Evolutionary conservation across 2,329 filamentous ascomycete genomes (phyloP), one percentile per base, ranked within the genome.

Genomic region (Colletotrichum tabaci): DNA sequence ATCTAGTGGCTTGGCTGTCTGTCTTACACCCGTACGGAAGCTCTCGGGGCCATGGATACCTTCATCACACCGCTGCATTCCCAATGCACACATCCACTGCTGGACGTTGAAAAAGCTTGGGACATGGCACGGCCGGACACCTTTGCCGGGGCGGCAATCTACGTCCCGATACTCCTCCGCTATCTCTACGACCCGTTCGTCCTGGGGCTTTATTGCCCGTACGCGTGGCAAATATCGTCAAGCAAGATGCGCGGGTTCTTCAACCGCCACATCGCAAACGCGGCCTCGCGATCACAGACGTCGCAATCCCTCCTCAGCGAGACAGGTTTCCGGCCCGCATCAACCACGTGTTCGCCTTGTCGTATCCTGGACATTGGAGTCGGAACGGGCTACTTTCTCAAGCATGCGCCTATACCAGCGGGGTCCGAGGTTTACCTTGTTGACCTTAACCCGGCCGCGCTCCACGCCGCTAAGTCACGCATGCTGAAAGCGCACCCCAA

Each of bases 291-390:
- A 79, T 75, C 68, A 63, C 50, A 71, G 74, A 77, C 82, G 60
- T 77, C 79, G 15, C 40, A 69, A 9, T 35, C 30, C 52, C 16
- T 30, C 9, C 16, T 10, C 2, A 1, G 13, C 46, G 9, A 21
- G 21, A 16, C 21, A 56, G 10, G 3, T 15, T 13, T 2, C 8
- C 16, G 16, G 8, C 26, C 50, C 0, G 40, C 15, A 3, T 10
- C 21, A 16, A n/a, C 16, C 30, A n/a, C 16, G 3, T 12, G 16
- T 7, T 57, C 67, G 4, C 16, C 61, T 4, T 63, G 35, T 3
- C 73, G 75, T n/a, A 82, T 83, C 64, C 77, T 84, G 9, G 81
- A 84, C 71, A 76, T 82, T 18, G 82, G 82, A 55, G 81, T 83
- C 15, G 82, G 79, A 1, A 80, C 79, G 1, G 82, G 81, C 3